phyloP scores from a whole-genome alignment of 1,284 basidiomycete species.

The Trametes sp. region DNA sequence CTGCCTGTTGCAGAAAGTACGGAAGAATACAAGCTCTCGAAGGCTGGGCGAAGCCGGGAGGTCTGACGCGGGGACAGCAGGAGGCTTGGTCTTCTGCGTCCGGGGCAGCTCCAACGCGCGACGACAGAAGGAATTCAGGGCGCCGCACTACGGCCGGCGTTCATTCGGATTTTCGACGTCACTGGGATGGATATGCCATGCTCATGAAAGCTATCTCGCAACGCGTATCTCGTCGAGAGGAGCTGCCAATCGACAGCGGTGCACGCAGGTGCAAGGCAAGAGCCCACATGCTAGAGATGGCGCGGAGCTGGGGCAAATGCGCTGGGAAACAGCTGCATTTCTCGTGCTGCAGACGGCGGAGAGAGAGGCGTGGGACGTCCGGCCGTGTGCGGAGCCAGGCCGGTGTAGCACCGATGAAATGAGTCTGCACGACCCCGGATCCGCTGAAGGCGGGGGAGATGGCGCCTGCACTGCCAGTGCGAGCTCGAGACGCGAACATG shows the following conservation, averaged over 20 bases:
- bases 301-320: no score
- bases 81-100: neutral
- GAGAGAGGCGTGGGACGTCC: slow-evolving; percentile 22
- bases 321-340: neutral
- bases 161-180: slow-evolving; percentile 28
- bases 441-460: slow-evolving; percentile 20
- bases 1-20: no score
- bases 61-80: neutral
- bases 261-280: no score
- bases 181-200: neutral
- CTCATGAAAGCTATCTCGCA: no score
- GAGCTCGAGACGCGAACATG: neutral
- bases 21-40: no score
- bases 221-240: no score
- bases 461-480: slow-evolving; percentile 22
- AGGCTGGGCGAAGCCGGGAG: no score
- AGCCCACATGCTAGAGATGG: no score
- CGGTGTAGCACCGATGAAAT: neutral
- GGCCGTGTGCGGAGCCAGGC: slow-evolving; percentile 1
- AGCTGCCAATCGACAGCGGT: no score
- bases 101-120: slow-evolving; percentile 22
- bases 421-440: slow-evolving; percentile 11
- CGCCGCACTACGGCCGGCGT: slow-evolving; percentile 21
- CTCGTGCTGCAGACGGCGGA: slow-evolving; percentile 9
- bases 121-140: slow-evolving; percentile 15